Evolutionary conservation across 805 yeast genomes (phyloP).

Genomic region (Lachancea sp.): DNA sequence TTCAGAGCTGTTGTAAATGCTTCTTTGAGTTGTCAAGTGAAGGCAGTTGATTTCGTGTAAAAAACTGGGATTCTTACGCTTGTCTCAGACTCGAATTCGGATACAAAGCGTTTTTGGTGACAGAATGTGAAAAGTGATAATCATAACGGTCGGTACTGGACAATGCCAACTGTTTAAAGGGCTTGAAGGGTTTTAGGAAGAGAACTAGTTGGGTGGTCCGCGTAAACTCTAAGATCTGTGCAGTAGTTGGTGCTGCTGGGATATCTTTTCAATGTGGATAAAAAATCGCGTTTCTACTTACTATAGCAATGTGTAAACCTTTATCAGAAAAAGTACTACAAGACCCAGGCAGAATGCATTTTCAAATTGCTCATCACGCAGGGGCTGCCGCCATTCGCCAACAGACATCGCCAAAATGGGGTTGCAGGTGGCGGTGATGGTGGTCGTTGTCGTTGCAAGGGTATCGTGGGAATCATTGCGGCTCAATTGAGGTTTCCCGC

Average conservation of each 20-base stretch:
- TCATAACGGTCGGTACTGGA: not conserved
- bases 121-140: not conserved
- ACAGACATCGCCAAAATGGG: too few species aligned
- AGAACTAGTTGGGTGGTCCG: too few species aligned
- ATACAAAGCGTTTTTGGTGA: not conserved
- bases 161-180: not conserved
- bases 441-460: not conserved
- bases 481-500: not conserved
- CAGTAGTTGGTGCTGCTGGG: too few species aligned
- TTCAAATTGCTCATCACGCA: not conserved
- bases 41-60: not conserved
- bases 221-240: too few species aligned
- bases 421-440: not conserved
- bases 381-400: too few species aligned
- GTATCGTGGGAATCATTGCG: conserved; percentile 1
- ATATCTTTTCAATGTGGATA: not conserved
- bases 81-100: not conserved
- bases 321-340: not conserved
- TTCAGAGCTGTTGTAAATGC: not conserved
- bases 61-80: not conserved
- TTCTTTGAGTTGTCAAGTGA: not conserved
- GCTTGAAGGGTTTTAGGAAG: too few species aligned
- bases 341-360: not conserved
- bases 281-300: not conserved
- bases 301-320: not conserved